Conservation (phyloP, 306 rosid genomes). For the Fagus crenata region DNA sequence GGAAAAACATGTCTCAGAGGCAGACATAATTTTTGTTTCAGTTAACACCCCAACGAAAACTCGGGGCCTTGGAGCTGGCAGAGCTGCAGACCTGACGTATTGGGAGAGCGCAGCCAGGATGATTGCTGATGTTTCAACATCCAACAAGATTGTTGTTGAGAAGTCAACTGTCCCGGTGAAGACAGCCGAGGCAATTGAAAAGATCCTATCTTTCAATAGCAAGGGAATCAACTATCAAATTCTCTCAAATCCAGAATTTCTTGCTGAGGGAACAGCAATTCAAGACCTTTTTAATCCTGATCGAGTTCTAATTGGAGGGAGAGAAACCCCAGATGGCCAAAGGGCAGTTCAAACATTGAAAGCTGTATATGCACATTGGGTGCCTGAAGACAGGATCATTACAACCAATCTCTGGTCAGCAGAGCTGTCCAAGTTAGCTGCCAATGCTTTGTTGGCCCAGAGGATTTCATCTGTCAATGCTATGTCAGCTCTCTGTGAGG, state of each 20-base stretch:
- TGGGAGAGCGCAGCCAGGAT: constrained; percentile 88
- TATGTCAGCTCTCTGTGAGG: constrained; percentile 83
- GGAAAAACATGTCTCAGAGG: constrained; percentile 65
- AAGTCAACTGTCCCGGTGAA: constrained; percentile 84
- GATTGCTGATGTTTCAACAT: constrained; percentile 66
- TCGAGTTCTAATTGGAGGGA: constrained; percentile 77
- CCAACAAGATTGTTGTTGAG: constrained; percentile 77
- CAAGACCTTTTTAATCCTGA: constrained; percentile 70
- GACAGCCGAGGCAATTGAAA: constrained; percentile 79
- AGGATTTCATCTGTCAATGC: constrained; percentile 82
- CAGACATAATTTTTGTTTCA: constrained; percentile 73
- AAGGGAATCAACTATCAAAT: constrained; percentile 61
- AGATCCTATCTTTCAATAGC: constrained; percentile 58
- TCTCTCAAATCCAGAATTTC: constrained; percentile 82
- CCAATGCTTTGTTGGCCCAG: constrained; percentile 80
- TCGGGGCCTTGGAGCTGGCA: constrained; percentile 76
- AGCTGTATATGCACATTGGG: constrained; percentile 68
- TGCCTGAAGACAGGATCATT: constrained; percentile 65
- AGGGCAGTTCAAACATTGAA: constrained; percentile 59
- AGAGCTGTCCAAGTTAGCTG: constrained; percentile 80
- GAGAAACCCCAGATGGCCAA: constrained; percentile 53
- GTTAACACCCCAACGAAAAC: constrained; percentile 82
- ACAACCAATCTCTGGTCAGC: constrained; percentile 83
- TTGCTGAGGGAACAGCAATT: constrained; percentile 83
- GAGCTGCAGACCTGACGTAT: constrained; percentile 78